phyloP scores from a whole-genome alignment of 345 rosid genomes.

The Murraya koenigii region DNA sequence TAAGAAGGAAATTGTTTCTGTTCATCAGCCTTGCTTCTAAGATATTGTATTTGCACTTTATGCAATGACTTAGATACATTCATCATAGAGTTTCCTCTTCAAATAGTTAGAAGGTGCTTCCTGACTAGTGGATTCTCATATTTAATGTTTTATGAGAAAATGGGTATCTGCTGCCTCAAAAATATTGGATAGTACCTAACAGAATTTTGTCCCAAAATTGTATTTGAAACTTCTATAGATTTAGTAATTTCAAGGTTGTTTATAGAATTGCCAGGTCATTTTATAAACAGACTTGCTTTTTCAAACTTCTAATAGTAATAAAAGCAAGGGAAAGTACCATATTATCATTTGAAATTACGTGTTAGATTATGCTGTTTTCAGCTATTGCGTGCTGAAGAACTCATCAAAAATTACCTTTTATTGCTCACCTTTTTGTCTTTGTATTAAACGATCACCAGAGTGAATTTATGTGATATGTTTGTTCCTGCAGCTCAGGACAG shows the following conservation, averaged over 20 bases:
- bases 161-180: background rate
- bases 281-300: background rate
- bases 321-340: background rate
- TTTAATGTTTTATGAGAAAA: background rate
- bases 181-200: background rate
- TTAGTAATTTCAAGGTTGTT: background rate
- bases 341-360: too few relatives aligned
- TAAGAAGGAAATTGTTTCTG: background rate
- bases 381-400: background rate
- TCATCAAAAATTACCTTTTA: background rate
- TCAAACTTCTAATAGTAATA: background rate
- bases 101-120: background rate
- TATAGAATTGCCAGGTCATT: background rate
- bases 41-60: background rate
- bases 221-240: background rate
- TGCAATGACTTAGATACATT: slow-evolving; percentile 8
- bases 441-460: slow-evolving; percentile 4
- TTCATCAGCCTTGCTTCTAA: background rate
- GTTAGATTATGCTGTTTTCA: background rate
- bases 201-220: background rate
- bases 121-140: background rate
- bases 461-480: slow-evolving; percentile 19
- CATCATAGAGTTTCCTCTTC: background rate
- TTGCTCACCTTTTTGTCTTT: background rate
- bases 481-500: slow-evolving; percentile 84